Conservation (phyloP, 169 alveolate genomes). For the Plasmodium billcollinsi region DNA sequence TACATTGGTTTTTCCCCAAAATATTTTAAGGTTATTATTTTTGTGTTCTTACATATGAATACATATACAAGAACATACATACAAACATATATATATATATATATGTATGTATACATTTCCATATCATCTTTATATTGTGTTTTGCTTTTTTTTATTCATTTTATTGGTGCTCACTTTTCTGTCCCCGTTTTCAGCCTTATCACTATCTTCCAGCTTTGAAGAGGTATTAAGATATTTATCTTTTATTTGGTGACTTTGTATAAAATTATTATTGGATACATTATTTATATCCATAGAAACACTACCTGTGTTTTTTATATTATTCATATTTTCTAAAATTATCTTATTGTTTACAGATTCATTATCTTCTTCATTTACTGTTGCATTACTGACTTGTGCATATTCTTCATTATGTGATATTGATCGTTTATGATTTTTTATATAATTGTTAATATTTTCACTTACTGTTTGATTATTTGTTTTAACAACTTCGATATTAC, state of each 20-base stretch:
- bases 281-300: background rate
- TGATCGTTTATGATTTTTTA: constrained; percentile 39
- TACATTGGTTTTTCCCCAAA: too few relatives aligned
- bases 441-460: constrained; percentile 36
- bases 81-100: too few relatives aligned
- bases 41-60: too few relatives aligned
- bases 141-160: constrained; percentile 52
- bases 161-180: constrained; percentile 18
- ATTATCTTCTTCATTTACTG: constrained; percentile 46
- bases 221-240: constrained; percentile 25
- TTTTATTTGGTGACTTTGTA: constrained; percentile 33
- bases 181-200: constrained; percentile 1
- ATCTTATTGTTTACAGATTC: background rate
- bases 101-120: background rate
- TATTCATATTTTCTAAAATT: background rate
- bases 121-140: constrained; percentile 25
- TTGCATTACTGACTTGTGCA: constrained; percentile 38
- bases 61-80: too few relatives aligned
- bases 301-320: background rate
- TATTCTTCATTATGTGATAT: constrained; percentile 12
- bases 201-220: constrained; percentile 25
- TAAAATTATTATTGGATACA: constrained; percentile 16
- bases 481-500: background rate
- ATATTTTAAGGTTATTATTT: too few relatives aligned
- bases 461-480: constrained; percentile 1